Percentiles rank a stretch among this genome's conserved stretches.
Evolutionary conservation across 176 grass and related monocot species (phyloP).

Genomic region (Aegilops tauschii): DNA sequence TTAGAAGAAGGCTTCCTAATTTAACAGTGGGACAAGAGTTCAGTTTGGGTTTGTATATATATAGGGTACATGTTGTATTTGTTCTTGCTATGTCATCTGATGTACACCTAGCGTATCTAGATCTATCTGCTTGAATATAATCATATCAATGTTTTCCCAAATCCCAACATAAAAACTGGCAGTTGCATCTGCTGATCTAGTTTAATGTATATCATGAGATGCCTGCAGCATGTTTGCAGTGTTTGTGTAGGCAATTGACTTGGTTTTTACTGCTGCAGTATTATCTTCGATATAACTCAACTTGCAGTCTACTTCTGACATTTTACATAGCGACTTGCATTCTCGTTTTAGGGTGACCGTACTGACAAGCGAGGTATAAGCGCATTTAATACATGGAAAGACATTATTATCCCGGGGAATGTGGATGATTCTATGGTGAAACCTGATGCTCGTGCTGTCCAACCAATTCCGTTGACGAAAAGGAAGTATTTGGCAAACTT

Average conservation of each 20-base stretch:
- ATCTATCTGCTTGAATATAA: neutral
- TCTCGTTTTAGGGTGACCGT: constrained; percentile 76
- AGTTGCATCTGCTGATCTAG: neutral
- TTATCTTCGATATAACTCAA: neutral
- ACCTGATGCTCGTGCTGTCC: constrained; percentile 42
- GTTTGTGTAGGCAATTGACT: neutral
- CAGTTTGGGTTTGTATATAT: neutral
- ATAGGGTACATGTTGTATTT: neutral
- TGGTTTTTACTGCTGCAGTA: neutral
- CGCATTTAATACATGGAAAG: constrained; percentile 98
- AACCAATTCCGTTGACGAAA: constrained; percentile 65
- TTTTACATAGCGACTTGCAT: neutral
- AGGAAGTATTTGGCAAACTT: constrained; percentile 93
- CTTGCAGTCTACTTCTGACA: neutral
- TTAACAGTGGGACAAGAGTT: neutral
- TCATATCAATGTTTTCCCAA: neutral
- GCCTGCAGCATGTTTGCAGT: neutral
- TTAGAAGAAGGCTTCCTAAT: neutral
- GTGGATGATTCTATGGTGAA: constrained; percentile 94
- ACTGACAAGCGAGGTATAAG: constrained; percentile 85
- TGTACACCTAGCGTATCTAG: neutral
- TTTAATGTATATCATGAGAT: neutral
- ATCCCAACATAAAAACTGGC: neutral
- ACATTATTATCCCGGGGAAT: constrained; percentile 94
- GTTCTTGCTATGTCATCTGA: neutral